Percentiles rank a stretch among this genome's conserved stretches.
Evolutionary conservation across 225 moss, liverwort and hornwort genomes (phyloP).

Genomic region (Lunularia cruciata): DNA sequence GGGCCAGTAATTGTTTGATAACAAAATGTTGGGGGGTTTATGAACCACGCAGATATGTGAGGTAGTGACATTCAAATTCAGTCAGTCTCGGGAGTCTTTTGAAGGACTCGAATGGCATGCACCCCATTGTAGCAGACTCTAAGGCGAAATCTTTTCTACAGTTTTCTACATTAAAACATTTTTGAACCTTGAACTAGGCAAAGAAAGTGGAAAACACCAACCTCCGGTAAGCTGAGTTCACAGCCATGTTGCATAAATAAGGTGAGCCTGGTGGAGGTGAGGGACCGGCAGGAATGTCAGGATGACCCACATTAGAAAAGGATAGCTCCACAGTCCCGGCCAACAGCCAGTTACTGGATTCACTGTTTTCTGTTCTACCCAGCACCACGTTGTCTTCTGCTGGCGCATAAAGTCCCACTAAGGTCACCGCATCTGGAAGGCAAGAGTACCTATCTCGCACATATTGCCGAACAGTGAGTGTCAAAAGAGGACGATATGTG

Average conservation of each 20-base stretch:
- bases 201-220: slow-evolving; percentile 31
- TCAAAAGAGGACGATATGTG: slow-evolving; percentile 79
- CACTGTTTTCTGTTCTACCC: slow-evolving; percentile 11
- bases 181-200: no score
- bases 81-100: no score
- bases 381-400: slow-evolving; percentile 40
- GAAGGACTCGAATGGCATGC: no score
- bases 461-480: slow-evolving; percentile 87
- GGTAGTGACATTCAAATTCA: no score
- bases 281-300: slow-evolving; percentile 72
- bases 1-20: no score
- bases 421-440: slow-evolving; percentile 85
- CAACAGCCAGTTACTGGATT: slow-evolving; percentile 47
- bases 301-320: slow-evolving; percentile 68
- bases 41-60: no score
- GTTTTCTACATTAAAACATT: no score
- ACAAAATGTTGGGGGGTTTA: no score
- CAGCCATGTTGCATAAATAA: slow-evolving; percentile 97
- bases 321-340: slow-evolving; percentile 89
- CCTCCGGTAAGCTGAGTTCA: slow-evolving; percentile 73
- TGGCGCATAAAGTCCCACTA: slow-evolving; percentile 72
- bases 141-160: no score
- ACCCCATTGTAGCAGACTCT: no score
- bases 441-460: slow-evolving; percentile 66
- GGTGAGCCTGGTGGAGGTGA: slow-evolving; percentile 77